Conservation (phyloP, 345 rosid species). For the Moricandia moricandioides region DNA sequence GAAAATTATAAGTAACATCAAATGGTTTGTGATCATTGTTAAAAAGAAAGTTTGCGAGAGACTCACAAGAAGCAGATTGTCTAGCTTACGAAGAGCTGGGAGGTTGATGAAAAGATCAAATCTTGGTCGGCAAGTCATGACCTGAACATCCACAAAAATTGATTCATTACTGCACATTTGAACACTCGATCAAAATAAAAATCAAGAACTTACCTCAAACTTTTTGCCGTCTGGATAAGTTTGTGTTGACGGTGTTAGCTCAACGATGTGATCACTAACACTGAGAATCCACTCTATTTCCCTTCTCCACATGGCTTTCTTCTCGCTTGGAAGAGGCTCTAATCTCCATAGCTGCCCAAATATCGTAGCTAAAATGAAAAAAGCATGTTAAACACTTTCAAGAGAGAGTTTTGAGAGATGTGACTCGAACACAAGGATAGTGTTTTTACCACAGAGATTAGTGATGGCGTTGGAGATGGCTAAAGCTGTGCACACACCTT, state of each 20-base stretch:
- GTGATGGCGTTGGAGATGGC: conserved; percentile 94
- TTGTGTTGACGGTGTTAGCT: conserved; percentile 86
- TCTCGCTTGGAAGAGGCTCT: conserved; percentile 68
- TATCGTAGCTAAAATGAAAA: conserved; percentile 53
- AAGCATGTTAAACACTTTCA: background rate
- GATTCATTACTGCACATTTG: too few relatives aligned
- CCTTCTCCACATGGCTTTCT: conserved; percentile 89
- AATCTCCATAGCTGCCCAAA: conserved; percentile 97
- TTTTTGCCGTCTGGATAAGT: conserved; percentile 84
- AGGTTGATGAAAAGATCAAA: conserved; percentile 85
- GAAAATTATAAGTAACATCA: background rate
- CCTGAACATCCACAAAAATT: conserved; percentile 44
- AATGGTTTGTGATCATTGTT: background rate
- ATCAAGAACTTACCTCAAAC: conserved; percentile 59
- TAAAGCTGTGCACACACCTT: conserved; percentile 85
- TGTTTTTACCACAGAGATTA: conserved; percentile 72
- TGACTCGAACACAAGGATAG: background rate
- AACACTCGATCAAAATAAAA: background rate
- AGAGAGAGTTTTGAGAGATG: background rate
- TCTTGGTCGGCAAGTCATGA: conserved; percentile 92
- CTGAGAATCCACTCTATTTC: conserved; percentile 89
- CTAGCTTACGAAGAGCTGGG: conserved; percentile 84
- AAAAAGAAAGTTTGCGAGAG: background rate
- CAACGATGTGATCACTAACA: conserved; percentile 89
- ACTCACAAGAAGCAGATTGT: conserved; percentile 93